Base-by-base conservation (phyloP, 108 stramenopile genomes). In the Nitzschia inconspicua region DNA sequence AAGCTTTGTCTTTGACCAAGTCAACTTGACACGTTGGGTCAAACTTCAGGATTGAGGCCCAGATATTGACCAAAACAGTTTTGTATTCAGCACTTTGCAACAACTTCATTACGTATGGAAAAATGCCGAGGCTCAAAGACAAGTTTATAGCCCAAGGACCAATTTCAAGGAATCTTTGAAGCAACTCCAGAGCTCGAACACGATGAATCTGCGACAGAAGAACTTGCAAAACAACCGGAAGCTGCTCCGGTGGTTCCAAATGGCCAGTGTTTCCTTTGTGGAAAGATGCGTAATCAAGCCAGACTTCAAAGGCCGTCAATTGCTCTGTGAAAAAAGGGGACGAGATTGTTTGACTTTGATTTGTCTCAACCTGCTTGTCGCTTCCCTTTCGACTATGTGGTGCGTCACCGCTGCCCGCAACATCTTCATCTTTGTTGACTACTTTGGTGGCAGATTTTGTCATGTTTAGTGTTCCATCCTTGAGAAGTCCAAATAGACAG, bases 191-290 rank as follows among this genome's bases (percentile, higher is more conserved):
- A 22, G 97, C 97, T 8, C 96, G 80, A 10, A 95, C 77, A 9
- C 97, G 89, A 65, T 98, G 94, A 0, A 89, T 86, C 52, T 93
- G 92, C 6, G 84, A 85, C 42, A 98, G 70, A 29, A 98, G 72
- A 1, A 96, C 94, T 65, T 99, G 98, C 28, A 99, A 72, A n/a
- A 98, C 91, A 41, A 99, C 86, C 0, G 99, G 97, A 3, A 99
- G 83, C 57, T 97, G 92, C 61, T 94, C 90, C 0, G 97, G 98
- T 0, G 95, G 83, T 47, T 90, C 72, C 49, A 72, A 41, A 34
- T 69, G 62, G 18, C 57, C 28, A 0, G 44, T 43, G 36, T 32
- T 62, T n/a, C 48, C 65, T 51, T 67, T 64, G 36, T 72, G 74
- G 31, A 75, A 66, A 10, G 69, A 43, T 4, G 95, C 93, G 68